Base-by-base conservation (phyloP, 140 eudicot species). In the Bidens hawaiensis region DNA sequence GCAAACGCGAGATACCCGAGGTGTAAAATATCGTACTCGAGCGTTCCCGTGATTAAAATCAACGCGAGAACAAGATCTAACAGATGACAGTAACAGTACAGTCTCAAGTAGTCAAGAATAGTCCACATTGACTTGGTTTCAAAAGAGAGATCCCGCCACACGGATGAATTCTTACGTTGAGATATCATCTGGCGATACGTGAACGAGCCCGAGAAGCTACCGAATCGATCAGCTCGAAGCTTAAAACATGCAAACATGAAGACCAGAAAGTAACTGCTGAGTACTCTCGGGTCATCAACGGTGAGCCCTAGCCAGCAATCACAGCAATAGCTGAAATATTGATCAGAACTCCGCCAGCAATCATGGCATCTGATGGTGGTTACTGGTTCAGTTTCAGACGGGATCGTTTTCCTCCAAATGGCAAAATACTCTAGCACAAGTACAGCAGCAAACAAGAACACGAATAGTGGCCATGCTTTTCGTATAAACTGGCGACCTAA, bases 101-200 rank as follows among this genome's bases (percentile, higher is more conserved):
- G 76, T 67, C 87, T 69, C 68, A 81, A 21, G 51, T 84, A 75
- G 69, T 84, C 93, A 18, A 84, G 73, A 61, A 76, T 24, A 25
- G 93, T 81, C 93, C 93, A 84, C 93, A 84, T 78, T 71, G 85
- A 78, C 66, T 84, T 84, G 13, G 93, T 84, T 65, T 84, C 93
- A 66, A 84, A 81, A 0, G 93, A 84, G 40, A 84, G 75, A 59
- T 84, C 87, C 27, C 81, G 82, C 80, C 80, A 75, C 12, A 84
- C 78, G 33, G 58, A 75, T 6, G 81, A 60, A 46, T 81, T 78
- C 27, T 78, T 84, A 15, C 79, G 69, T 60, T 74, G 79, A 41
- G 79, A 28, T 6, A 74, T 49, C 87, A 81, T 78, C 59, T 81
- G 71, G 11, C 71, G 78, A 62, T 77, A 84, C 1, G 83, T 75